Evolutionary conservation across 2,329 filamentous ascomycete genomes (phyloP), one percentile per base, ranked within the genome.

Genomic region (Trichoderma afroharzianum): DNA sequence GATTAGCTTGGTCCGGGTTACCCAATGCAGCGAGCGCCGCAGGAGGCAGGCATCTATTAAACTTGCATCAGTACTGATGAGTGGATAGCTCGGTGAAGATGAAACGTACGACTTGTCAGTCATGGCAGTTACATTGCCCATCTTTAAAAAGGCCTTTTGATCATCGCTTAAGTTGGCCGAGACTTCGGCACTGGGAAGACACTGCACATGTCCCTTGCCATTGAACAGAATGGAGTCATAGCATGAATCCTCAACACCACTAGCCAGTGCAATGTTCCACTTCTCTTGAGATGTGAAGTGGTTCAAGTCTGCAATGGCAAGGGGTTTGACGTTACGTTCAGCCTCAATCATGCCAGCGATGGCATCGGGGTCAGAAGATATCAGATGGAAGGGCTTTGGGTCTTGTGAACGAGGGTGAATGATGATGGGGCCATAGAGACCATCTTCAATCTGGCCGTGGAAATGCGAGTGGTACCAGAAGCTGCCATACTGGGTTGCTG

Each of bases 391-490:
- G 0, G 88, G 88, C 58, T 80, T 83, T 1, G 75, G 75, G 2
- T 75, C 71, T 12, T 71, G 36, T 0, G 71, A 30, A 0, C 77
- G 73, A 59, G 84, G 81, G 53, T 82, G 81, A 21, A 91, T 86
- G 11, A 86, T 76, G 1, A 91, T 85, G 3, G 88, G 79, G 0
- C 88, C 89, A 64, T 85, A 88, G 12, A 89, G 79, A 0, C 90
- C 90, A 74, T 91, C 89, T 71, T 88, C 85, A 15, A 91, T 82
- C 72, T 90, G 88, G 2, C 84, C 83, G 1, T 81, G 79, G 28
- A 83, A 82, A 75, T 91, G 89, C 0, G 87, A 84, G 78, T 91
- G 89, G 74, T 91, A 91, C 82, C 86, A 90, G 78, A 88, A 89
- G 55, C 84, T 85, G 3, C 89, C 89, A 74, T 87, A 85, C 69